phyloP scores from a whole-genome alignment of 768 basidiomycete species.

The Russula olivacea region DNA sequence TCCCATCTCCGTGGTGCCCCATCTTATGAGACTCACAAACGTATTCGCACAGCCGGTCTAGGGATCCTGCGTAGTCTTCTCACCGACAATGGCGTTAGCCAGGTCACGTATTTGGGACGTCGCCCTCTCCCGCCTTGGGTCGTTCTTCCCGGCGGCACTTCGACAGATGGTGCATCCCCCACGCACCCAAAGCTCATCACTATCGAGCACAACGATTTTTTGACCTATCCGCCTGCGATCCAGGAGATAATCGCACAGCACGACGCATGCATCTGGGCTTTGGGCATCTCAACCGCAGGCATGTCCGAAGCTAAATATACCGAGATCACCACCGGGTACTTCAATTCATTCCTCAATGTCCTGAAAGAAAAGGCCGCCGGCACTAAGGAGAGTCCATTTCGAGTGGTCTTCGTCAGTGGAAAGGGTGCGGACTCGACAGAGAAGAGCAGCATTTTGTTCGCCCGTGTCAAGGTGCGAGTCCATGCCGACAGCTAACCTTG shows the following conservation, averaged over 20 bases:
- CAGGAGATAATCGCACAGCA: constrained; percentile 24
- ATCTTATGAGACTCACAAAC: neutral
- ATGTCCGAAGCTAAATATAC: constrained; percentile 23
- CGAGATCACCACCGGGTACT: constrained; percentile 29
- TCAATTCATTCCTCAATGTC: constrained; percentile 16
- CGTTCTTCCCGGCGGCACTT: constrained; percentile 13
- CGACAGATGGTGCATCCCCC: neutral
- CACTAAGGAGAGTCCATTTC: constrained; percentile 25
- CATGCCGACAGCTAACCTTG: neutral
- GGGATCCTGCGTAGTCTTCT: constrained; percentile 25
- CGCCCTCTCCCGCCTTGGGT: constrained; percentile 27
- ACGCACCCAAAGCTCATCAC: constrained; percentile 26
- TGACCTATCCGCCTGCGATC: constrained; percentile 21
- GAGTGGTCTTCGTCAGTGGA: constrained; percentile 30
- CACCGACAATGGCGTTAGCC: constrained; percentile 20
- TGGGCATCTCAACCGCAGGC: constrained; percentile 22
- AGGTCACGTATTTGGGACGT: constrained; percentile 28
- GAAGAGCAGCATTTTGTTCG: constrained; percentile 26
- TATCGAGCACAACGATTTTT: constrained; percentile 25
- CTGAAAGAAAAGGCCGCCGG: constrained; percentile 22
- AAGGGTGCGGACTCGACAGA: constrained; percentile 29
- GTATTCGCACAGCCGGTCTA: constrained; percentile 25
- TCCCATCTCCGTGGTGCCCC: neutral
- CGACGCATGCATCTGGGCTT: constrained; percentile 30
- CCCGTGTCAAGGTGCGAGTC: constrained; percentile 27